Conservation (phyloP, 306 rosid species). For the Prunus mira region DNA sequence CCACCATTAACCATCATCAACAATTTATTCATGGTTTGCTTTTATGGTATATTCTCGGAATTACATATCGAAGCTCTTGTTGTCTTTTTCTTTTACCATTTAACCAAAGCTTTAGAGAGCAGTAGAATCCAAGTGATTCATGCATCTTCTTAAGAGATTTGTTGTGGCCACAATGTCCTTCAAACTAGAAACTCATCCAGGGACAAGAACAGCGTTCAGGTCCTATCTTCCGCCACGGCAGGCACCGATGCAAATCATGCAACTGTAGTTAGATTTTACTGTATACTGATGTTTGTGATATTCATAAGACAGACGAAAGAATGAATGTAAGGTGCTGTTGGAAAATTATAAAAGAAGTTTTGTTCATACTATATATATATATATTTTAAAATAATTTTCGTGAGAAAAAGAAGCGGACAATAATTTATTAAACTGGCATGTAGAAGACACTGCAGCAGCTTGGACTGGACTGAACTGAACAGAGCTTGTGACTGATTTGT, state of each 20-base stretch:
- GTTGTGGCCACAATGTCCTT: background rate
- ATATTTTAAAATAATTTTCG: background rate
- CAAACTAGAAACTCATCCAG: background rate
- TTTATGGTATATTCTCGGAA: background rate
- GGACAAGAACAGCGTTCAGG: background rate
- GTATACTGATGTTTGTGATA: background rate
- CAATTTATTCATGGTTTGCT: background rate
- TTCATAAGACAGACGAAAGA: background rate
- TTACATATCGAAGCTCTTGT: background rate
- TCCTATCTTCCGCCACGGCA: background rate
- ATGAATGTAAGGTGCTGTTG: background rate
- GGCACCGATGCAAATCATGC: background rate
- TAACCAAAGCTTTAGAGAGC: too few relatives aligned
- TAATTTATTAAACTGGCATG: background rate
- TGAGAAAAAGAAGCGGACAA: background rate
- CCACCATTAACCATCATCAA: slow-evolving; percentile 25
- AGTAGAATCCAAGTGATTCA: background rate
- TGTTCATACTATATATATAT: too few relatives aligned
- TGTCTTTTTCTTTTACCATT: background rate
- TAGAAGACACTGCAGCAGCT: background rate
- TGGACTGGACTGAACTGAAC: slow-evolving; percentile 16
- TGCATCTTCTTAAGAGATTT: background rate
- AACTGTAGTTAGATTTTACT: background rate
- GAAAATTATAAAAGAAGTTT: too few relatives aligned
- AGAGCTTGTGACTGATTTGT: slow-evolving; percentile 1